phyloP scores from a whole-genome alignment of 129 eudicot species.

The Centrapalus pauciflorus region DNA sequence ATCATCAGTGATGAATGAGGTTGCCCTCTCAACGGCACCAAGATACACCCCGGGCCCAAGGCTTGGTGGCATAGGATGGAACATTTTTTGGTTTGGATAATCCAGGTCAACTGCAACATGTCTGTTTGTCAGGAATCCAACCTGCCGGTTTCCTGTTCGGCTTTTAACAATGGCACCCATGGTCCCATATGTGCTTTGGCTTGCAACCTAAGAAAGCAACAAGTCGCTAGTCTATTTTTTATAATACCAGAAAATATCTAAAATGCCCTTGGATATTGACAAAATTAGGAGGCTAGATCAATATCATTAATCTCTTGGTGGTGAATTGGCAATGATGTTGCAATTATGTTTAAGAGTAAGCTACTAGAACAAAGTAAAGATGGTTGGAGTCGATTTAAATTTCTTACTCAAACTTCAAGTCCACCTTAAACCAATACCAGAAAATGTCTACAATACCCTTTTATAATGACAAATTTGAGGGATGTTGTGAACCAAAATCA shows the following conservation, averaged over 20 bases:
- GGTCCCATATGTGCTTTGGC: conserved; percentile 76
- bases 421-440: neutral
- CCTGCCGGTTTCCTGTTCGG: conserved; percentile 71
- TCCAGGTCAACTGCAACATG: conserved; percentile 87
- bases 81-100: conserved; percentile 82
- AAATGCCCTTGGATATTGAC: too few species aligned
- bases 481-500: neutral
- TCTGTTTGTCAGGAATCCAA: conserved; percentile 76
- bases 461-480: neutral
- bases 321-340: conserved; percentile 6
- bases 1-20: conserved; percentile 71
- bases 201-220: conserved; percentile 60
- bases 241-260: neutral
- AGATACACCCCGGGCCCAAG: conserved; percentile 84
- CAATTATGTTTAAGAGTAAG: neutral
- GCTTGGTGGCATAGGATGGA: conserved; percentile 88
- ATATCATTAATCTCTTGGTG: too few species aligned
- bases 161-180: conserved; percentile 83
- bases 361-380: neutral
- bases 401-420: neutral
- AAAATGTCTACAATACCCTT: neutral
- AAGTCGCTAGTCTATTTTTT: conserved; percentile 16
- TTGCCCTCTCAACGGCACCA: conserved; percentile 89
- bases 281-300: too few species aligned
- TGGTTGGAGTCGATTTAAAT: neutral